phyloP scores from a whole-genome alignment of 345 rosid species.

The Eucalyptus sp. region DNA sequence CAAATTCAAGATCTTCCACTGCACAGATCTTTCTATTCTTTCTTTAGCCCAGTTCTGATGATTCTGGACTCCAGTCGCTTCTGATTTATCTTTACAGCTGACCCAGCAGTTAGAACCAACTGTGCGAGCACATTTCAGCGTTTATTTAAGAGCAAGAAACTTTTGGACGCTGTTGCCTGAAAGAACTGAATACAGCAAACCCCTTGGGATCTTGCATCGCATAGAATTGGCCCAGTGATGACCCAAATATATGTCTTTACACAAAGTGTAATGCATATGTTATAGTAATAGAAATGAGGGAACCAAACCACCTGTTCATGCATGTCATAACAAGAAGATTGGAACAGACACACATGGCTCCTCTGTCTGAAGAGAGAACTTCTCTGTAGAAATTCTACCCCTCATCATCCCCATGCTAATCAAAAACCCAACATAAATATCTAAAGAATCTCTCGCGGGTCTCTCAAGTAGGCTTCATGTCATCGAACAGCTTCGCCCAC shows the following conservation, averaged over 20 bases:
- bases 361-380: neutral
- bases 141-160: neutral
- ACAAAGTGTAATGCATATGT: neutral
- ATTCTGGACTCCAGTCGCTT: neutral
- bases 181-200: neutral
- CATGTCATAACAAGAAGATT: neutral
- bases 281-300: neutral
- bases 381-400: neutral
- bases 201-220: neutral
- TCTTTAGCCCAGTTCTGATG: neutral
- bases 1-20: neutral
- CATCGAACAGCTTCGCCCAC: slow-evolving; percentile 61
- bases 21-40: neutral
- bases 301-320: neutral
- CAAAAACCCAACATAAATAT: neutral
- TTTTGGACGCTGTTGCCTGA: neutral
- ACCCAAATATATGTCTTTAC: neutral
- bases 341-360: neutral
- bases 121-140: neutral
- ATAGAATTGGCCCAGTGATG: neutral
- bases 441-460: neutral
- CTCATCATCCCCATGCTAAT: neutral
- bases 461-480: slow-evolving; percentile 69
- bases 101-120: neutral
- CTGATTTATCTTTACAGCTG: neutral